Evolutionary conservation across 2,329 filamentous ascomycete genomes (phyloP), one percentile per base, ranked within the genome.

Genomic region (Pseudocercospora vitis): DNA sequence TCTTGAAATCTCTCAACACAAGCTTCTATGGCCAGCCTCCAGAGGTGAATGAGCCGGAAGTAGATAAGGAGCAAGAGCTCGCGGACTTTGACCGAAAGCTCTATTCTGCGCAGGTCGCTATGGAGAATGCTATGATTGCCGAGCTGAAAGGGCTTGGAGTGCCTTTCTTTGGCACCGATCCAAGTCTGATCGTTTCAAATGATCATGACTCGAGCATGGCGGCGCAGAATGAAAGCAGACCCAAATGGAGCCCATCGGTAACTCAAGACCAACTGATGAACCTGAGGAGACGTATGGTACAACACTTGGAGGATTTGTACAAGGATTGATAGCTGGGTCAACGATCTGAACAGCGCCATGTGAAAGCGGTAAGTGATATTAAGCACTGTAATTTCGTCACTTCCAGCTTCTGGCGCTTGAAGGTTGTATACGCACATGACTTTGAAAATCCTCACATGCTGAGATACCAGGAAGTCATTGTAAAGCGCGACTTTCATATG

Each of bases 41-140:
- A 4, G 52, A 48, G 23, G 29, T 54, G 2, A 53, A 56, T 4
- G 23, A 40, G 18, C 51, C 56, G 2, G 60, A 63, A 42, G 50
- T 55, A 1, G 59, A 62, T 32, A 62, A 83, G 42, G 68, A 76
- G 28, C 72, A 75, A 44, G 84, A 87, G 66, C 69, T 87, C 6
- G 66, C 72, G 24, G 73, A 73, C 16, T 87, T 83, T 64, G 83
- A 87, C 59, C 69, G 71, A 48, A 87, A 87, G 64, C 81, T 87
- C 12, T 81, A 86, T 61, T 76, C 73, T 50, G 83, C 83, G 2
- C 78, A 80, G 47, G 70, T 70, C 33, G 73, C 80, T 8, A 86
- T 88, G 84, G 76, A 79, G 0, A 73, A 75, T n/a, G 78, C 78
- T 11, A 81, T 86, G 69, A 75, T 73, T 5, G 67, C 70, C 1